These are phyloP conservation scores for Puccinia novopanici DNA, from an alignment of 1,284 basidiomycete genomes.

Conservation along the genomic window DNA sequence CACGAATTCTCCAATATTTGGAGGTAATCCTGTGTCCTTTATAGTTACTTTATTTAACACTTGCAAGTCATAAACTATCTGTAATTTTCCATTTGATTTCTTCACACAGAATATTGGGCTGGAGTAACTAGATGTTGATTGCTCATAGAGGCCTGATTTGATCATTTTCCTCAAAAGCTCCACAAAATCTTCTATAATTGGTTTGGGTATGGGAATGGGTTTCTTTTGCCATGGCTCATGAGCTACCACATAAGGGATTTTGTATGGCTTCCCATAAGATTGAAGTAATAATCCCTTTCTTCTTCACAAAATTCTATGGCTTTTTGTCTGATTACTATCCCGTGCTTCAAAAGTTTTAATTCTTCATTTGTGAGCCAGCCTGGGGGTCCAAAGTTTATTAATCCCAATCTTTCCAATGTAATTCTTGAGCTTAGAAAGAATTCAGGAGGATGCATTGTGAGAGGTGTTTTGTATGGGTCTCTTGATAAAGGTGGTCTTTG, in stretches of 20 bases:
- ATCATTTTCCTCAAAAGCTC: conserved; percentile 13
- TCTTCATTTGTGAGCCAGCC: too few species aligned
- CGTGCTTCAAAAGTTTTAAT: neutral
- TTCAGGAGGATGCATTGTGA: neutral
- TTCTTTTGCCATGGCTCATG: conserved; percentile 24
- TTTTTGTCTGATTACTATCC: neutral
- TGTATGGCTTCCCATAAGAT: conserved; percentile 15
- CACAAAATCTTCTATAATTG: neutral
- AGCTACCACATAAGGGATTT: conserved; percentile 4
- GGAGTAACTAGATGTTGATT: neutral
- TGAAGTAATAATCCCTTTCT: conserved; percentile 25
- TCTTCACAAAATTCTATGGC: conserved; percentile 3
- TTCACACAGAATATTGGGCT: conserved; percentile 10
- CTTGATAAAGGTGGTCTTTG: conserved; percentile 10
- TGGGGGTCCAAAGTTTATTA: conserved; percentile 14
- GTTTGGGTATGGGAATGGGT: conserved; percentile 4
- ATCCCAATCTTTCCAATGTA: neutral
- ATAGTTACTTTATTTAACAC: conserved; percentile 5
- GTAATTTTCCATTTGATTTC: neutral
- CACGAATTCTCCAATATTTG: neutral
- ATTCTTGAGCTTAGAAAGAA: neutral
- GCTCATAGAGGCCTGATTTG: conserved; percentile 9
- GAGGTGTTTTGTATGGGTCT: conserved; percentile 12
- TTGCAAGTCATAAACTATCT: neutral
- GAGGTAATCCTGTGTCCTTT: conserved; percentile 10